phyloP scores from a whole-genome alignment of 345 rosid species.

The Angophora floribunda region DNA sequence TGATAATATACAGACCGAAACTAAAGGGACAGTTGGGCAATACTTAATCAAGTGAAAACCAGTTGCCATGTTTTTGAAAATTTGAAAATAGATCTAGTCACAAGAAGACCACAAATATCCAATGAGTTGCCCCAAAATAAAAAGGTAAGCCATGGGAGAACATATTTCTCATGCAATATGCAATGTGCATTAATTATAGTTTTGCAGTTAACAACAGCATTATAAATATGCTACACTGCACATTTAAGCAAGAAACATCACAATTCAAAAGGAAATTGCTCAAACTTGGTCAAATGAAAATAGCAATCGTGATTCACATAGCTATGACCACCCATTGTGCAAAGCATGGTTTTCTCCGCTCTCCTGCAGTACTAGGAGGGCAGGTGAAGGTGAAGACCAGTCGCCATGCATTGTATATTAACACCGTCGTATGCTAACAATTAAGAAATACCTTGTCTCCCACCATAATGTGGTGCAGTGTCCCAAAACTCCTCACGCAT shows the following conservation, averaged over 20 bases:
- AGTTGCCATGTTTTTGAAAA: too few species aligned
- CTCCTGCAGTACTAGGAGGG: not conserved
- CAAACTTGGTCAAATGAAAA: not conserved
- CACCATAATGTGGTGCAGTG: constrained; percentile 82
- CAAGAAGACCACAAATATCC: not conserved
- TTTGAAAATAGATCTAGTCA: not conserved
- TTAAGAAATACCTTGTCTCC: constrained; percentile 41
- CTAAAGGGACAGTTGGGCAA: too few species aligned
- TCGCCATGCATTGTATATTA: too few species aligned
- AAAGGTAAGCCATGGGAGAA: not conserved
- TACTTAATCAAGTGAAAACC: too few species aligned
- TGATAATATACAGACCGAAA: too few species aligned
- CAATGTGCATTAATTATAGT: not conserved
- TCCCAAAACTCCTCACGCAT: constrained; percentile 88
- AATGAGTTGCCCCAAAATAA: not conserved
- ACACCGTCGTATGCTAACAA: not conserved
- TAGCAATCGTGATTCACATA: not conserved
- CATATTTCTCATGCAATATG: not conserved
- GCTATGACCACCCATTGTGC: not conserved
- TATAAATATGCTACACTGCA: not conserved
- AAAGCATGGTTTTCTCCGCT: not conserved
- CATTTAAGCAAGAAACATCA: not conserved
- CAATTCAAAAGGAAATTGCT: not conserved
- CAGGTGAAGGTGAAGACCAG: not conserved
- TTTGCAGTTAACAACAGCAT: not conserved